Evolutionary conservation across 2,329 filamentous ascomycete species (phyloP), one percentile per base, ranked within the genome.

Genomic region (Cladosporium colombiae): DNA sequence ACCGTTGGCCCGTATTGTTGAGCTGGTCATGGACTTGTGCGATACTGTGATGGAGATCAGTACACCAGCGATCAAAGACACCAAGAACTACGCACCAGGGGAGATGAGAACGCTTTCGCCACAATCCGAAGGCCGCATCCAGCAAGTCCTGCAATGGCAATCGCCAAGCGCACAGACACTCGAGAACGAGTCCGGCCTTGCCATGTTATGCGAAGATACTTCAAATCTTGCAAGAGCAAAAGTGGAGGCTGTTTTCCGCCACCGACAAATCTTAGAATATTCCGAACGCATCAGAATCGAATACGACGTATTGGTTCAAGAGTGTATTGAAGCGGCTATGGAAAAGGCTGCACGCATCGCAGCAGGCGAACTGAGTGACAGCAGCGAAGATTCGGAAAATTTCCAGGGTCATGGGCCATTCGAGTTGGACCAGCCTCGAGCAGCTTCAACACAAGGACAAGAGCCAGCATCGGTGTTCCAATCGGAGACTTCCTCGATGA

Each of bases 31-130:
- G 59, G 95, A 99, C 78, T 85, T 99, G 21, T 98, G 95, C 75
- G 95, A 99, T 76, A 99, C 95, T 1, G 90, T 95, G 5, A 85
- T 97, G 56, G 96, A 99, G 77, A 94, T 99, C 74, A 98, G 90
- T 79, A 93, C 92, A 4, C 94, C 95, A 6, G 90, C 93, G 6
- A 91, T 99, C 79, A 98, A 97, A 74, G 94, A 98, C 70, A 84
- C 87, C 3, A 86, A 88, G 10, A 83, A 86, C 2, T 86, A 89
- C 70, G 84, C 86, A 46, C 79, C 80, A 8, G 89, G 91, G 58
- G 93, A 97, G 68, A 88, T 98, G 68, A 88, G 94, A 56, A 97
- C 94, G 0, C 91, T 97, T 75, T 99, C 95, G 5, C 95, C 95
- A 0, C 92, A 97, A 74, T 99, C 96, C 0, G 95, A 99, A 76